Conservation (phyloP, 345 rosid species). For the Lepidium sativum region DNA sequence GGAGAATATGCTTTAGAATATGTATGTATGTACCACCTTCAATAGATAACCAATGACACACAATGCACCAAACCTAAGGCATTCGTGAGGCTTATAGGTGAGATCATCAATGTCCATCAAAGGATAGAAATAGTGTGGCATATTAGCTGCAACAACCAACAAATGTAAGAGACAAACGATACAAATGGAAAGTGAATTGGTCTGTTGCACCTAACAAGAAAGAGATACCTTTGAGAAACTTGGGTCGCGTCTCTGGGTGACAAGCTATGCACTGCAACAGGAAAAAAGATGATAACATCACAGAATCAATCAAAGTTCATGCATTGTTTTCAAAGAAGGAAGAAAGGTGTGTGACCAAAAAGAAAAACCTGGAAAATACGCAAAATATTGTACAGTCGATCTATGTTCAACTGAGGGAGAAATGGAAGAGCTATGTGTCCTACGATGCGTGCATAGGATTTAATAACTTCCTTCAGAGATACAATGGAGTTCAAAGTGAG, state of each 20-base stretch:
- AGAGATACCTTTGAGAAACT: constrained; percentile 37
- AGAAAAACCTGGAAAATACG: constrained; percentile 42
- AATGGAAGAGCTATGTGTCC: background rate
- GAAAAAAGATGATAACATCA: background rate
- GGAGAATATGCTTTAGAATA: background rate
- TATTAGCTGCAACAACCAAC: constrained; percentile 32
- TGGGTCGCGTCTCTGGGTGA: constrained; percentile 38
- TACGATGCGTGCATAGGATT: background rate
- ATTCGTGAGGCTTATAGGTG: constrained; percentile 28
- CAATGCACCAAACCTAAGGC: constrained; percentile 44
- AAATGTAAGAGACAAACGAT: background rate
- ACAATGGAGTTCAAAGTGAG: background rate
- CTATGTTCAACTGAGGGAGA: background rate
- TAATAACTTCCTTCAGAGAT: constrained; percentile 35
- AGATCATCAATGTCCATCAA: constrained; percentile 22
- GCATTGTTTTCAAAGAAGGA: background rate
- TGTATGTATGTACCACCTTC: constrained; percentile 31
- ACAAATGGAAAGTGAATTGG: background rate
- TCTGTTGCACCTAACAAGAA: background rate
- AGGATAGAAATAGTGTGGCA: constrained; percentile 39
- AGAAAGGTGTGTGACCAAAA: constrained; percentile 2
- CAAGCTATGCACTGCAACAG: constrained; percentile 36
- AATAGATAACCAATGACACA: constrained; percentile 46
- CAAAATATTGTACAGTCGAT: constrained; percentile 34
- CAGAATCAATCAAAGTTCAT: background rate